Evolutionary conservation across 768 basidiomycete genomes (phyloP).

Genomic region (Mycena epipterygia): DNA sequence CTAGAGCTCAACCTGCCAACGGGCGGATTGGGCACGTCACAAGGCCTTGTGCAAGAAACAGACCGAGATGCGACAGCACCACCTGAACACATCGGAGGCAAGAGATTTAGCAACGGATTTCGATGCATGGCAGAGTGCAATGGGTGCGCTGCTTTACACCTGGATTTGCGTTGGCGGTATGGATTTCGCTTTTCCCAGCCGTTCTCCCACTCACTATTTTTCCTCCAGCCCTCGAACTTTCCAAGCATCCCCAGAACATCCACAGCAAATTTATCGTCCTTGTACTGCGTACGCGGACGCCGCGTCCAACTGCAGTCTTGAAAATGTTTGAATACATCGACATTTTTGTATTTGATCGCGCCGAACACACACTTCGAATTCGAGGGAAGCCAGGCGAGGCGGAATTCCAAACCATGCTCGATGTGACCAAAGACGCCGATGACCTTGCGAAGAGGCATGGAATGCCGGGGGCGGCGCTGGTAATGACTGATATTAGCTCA

Average conservation of each 20-base stretch:
- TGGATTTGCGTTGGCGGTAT: conserved; percentile 23
- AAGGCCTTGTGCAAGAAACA: conserved; percentile 12
- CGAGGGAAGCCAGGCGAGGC: conserved; percentile 9
- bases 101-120: conserved; percentile 11
- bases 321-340: conserved; percentile 19
- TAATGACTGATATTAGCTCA: conserved; percentile 14
- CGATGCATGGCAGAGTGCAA: conserved; percentile 22
- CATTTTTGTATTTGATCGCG: conserved; percentile 13
- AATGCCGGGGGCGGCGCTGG: conserved; percentile 11
- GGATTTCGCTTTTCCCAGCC: conserved; percentile 5
- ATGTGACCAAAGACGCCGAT: conserved; percentile 10
- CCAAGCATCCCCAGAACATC: conserved; percentile 17
- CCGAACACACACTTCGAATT: conserved; percentile 14
- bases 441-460: conserved; percentile 21
- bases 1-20: conserved; percentile 22
- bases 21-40: conserved; percentile 12
- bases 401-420: conserved; percentile 14
- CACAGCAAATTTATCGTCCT: conserved; percentile 16
- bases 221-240: conserved; percentile 19
- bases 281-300: conserved; percentile 12
- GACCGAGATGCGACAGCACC: conserved; percentile 3
- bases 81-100: conserved; percentile 4
- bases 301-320: conserved; percentile 18
- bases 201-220: background rate
- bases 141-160: conserved; percentile 18